phyloP scores from a whole-genome alignment of 192 early-diverging fungal species.

The Coemansia erecta region DNA sequence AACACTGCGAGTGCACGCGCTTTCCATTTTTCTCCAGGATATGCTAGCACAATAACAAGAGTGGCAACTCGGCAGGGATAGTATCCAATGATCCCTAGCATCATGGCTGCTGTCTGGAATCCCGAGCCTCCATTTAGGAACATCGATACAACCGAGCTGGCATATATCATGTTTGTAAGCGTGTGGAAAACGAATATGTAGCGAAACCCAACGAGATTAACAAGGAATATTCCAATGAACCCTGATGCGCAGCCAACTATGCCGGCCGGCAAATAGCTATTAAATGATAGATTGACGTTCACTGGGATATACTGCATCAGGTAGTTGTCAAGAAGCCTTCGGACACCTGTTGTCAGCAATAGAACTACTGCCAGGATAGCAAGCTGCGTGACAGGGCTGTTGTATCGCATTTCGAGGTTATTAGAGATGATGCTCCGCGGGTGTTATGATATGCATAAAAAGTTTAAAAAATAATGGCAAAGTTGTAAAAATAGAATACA shows the following conservation, averaged over 20 bases:
- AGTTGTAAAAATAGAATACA: neutral
- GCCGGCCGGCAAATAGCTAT: constrained; percentile 34
- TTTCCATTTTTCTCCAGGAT: constrained; percentile 42
- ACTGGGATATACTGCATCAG: constrained; percentile 19
- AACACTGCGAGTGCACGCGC: constrained; percentile 25
- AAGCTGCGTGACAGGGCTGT: constrained; percentile 28
- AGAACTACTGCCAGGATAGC: constrained; percentile 14
- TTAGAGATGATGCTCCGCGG: too few species aligned
- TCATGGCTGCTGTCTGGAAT: constrained; percentile 15
- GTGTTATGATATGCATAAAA: neutral
- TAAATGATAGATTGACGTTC: constrained; percentile 27
- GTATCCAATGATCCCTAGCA: constrained; percentile 14
- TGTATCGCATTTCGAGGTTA: constrained; percentile 16
- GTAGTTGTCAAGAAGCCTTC: constrained; percentile 29
- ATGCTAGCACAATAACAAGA: constrained; percentile 27
- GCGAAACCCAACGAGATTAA: constrained; percentile 32
- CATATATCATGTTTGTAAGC: constrained; percentile 23
- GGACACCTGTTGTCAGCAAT: constrained; percentile 19
- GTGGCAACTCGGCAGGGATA: constrained; percentile 29
- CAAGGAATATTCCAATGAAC: constrained; percentile 26
- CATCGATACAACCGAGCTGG: constrained; percentile 23
- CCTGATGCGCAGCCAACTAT: constrained; percentile 26
- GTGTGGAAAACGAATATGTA: constrained; percentile 24
- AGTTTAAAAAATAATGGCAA: neutral
- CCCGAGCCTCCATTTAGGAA: constrained; percentile 13